These are phyloP conservation scores for Ustilago bromivora DNA, from an alignment of 1,284 basidiomycete genomes.

Conservation along the genomic window DNA sequence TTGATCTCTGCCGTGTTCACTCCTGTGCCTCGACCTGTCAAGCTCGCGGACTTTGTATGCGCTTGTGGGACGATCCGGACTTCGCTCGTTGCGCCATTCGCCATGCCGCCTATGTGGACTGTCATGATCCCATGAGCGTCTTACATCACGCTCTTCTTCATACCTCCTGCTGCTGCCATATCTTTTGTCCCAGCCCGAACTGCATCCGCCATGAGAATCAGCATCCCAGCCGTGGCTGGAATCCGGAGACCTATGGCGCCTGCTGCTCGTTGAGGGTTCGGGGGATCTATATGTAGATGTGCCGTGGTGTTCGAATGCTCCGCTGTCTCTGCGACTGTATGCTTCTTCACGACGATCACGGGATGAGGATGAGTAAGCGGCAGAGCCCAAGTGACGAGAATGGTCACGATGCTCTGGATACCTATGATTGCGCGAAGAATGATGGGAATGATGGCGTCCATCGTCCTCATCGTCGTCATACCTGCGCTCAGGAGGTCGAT, in stretches of 20 bases:
- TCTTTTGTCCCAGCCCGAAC: not conserved
- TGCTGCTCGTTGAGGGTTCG: not conserved
- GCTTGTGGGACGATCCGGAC: conserved; percentile 7
- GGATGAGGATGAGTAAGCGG: conserved; percentile 5
- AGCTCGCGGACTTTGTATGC: conserved; percentile 7
- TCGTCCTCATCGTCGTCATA: conserved; percentile 20
- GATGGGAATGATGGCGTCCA: not conserved
- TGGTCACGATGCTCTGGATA: conserved; percentile 10
- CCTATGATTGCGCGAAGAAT: conserved; percentile 3
- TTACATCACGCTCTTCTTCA: not conserved
- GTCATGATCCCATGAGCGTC: not conserved
- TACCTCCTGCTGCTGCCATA: not conserved
- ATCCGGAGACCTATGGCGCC: conserved; percentile 11
- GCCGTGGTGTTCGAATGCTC: not conserved
- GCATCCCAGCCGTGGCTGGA: not conserved
- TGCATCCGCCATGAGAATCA: not conserved
- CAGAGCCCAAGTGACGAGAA: not conserved
- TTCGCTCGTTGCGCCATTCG: conserved; percentile 8
- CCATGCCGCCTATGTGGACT: not conserved
- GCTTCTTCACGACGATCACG: conserved; percentile 2
- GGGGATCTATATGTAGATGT: conserved; percentile 5
- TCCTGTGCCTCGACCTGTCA: not conserved
- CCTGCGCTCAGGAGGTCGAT: not conserved
- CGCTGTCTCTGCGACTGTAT: conserved; percentile 1
- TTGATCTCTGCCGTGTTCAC: not conserved